Evolutionary conservation across 2,329 filamentous ascomycete genomes (phyloP).

Genomic region (Alternaria arbusti): DNA sequence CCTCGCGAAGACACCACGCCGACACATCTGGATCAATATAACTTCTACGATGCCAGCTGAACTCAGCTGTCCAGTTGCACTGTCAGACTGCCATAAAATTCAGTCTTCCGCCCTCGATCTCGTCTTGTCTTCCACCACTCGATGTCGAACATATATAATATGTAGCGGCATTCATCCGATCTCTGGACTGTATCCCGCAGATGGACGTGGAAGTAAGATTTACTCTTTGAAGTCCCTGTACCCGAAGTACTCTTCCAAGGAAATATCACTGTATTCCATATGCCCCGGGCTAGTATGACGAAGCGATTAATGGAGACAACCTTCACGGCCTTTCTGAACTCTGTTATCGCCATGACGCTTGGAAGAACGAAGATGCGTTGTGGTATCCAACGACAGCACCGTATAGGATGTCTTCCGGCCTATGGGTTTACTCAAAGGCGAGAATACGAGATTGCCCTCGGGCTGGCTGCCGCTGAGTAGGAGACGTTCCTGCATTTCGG

Average conservation of each 20-base stretch:
- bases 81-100: neutral
- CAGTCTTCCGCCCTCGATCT: neutral
- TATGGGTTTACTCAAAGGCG: neutral
- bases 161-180: neutral
- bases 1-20: slow-evolving; percentile 21
- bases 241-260: neutral
- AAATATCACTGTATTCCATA: neutral
- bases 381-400: neutral
- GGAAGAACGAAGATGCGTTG: neutral
- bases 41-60: slow-evolving; percentile 35
- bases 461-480: neutral
- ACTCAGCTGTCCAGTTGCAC: neutral
- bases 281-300: neutral
- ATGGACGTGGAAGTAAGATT: neutral
- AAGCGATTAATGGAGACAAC: neutral
- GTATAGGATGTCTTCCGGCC: neutral
- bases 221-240: neutral
- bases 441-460: neutral
- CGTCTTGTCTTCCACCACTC: neutral
- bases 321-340: neutral
- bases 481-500: neutral
- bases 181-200: neutral
- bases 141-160: neutral
- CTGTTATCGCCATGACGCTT: neutral
- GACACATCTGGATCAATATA: slow-evolving; percentile 32